Percentiles rank a stretch among this genome's conserved stretches.
Evolutionary conservation across 495 filamentous ascomycete genomes (phyloP).

Genomic region (Daldinia loculata): DNA sequence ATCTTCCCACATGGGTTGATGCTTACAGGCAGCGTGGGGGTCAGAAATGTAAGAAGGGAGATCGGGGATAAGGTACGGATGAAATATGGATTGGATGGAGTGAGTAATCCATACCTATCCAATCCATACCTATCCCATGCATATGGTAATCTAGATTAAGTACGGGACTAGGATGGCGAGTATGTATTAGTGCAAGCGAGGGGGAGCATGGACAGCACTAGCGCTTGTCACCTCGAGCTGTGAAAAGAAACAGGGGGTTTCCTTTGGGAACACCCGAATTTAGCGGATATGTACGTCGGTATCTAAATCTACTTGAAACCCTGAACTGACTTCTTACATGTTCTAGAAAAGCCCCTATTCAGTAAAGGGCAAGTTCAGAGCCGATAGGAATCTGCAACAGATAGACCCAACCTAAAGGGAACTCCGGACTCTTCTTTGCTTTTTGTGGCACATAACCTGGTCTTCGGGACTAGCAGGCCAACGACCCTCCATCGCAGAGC

Average conservation of each 20-base stretch:
- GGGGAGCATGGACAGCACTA: not conserved
- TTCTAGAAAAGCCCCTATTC: conserved; percentile 13
- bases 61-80: not conserved
- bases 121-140: conserved; percentile 23
- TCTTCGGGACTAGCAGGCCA: conserved; percentile 16
- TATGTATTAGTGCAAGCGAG: not conserved
- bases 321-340: not conserved
- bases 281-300: not conserved
- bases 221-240: conserved; percentile 2
- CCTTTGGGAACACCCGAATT: not conserved
- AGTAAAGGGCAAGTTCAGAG: not conserved
- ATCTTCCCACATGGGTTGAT: conserved; percentile 6
- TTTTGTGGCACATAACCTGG: conserved; percentile 8
- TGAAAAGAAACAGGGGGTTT: not conserved
- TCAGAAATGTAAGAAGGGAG: not conserved
- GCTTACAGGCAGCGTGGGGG: conserved; percentile 23
- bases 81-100: not conserved
- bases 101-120: conserved; percentile 11
- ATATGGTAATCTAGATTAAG: conserved; percentile 27
- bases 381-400: not conserved
- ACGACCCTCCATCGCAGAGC: conserved; percentile 9
- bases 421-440: not conserved
- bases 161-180: not conserved
- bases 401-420: not conserved
- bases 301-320: conserved; percentile 9